A percentile compares a stretch with the other conserved stretches of the same genome.
Evolutionary conservation across 2,329 filamentous ascomycete genomes (phyloP).

Genomic region (Arthrobotrys conoides): DNA sequence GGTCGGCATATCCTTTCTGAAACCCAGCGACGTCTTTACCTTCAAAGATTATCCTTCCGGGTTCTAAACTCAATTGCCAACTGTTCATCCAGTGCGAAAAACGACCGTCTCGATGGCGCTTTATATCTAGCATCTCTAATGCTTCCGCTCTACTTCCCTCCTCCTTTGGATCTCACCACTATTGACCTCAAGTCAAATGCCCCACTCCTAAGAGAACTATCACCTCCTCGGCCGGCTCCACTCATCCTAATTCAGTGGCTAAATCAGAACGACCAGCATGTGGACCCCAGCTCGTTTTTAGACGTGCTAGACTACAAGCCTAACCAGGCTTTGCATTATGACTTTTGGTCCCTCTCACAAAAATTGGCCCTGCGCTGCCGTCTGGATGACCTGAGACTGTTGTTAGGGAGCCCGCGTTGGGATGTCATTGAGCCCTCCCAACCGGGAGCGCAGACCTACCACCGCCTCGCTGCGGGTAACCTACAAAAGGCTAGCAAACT

Average conservation of each 20-base stretch:
- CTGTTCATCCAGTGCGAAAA: slow-evolving; percentile 40
- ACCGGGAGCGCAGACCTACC: slow-evolving; percentile 21
- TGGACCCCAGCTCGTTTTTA: slow-evolving; percentile 34
- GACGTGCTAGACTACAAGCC: slow-evolving; percentile 42
- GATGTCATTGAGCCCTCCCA: slow-evolving; percentile 38
- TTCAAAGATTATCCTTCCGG: slow-evolving; percentile 45
- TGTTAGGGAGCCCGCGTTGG: slow-evolving; percentile 45
- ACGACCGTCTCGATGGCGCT: slow-evolving; percentile 51
- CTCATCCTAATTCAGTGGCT: slow-evolving; percentile 51
- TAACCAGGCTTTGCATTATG: slow-evolving; percentile 44
- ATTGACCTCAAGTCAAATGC: slow-evolving; percentile 49
- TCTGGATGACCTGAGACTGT: slow-evolving; percentile 37
- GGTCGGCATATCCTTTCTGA: slow-evolving; percentile 56
- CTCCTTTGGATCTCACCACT: slow-evolving; percentile 39
- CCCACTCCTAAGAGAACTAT: slow-evolving; percentile 46
- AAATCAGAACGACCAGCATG: slow-evolving; percentile 42
- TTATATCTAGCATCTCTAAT: slow-evolving; percentile 38
- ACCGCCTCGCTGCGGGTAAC: slow-evolving; percentile 22
- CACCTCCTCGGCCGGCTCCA: slow-evolving; percentile 47
- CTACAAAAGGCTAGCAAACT: slow-evolving; percentile 42
- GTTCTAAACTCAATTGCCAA: slow-evolving; percentile 48
- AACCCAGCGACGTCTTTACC: slow-evolving; percentile 40
- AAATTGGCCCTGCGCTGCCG: slow-evolving; percentile 53
- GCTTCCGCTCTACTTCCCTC: slow-evolving; percentile 55
- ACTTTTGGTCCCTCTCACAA: slow-evolving; percentile 57